These are phyloP conservation scores for Mortierella sp. DNA, from an alignment of 371 early-diverging fungal species.

Conservation along the genomic window DNA sequence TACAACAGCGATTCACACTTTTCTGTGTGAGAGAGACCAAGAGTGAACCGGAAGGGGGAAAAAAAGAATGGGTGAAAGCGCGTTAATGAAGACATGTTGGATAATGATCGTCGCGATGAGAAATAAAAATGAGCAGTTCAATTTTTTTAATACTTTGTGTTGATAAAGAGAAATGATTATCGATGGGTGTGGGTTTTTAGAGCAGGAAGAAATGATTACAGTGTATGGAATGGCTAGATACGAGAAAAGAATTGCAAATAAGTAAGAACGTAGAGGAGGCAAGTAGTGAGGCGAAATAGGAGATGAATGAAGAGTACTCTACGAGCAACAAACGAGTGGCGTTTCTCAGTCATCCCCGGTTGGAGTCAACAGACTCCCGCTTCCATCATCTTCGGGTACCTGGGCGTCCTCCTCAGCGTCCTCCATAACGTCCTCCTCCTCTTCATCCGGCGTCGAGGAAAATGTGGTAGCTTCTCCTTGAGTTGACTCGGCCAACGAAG, in stretches of 20 bases:
- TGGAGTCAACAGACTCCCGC: conserved; percentile 42
- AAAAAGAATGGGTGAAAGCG: no score
- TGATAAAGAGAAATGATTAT: no score
- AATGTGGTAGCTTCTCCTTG: background rate
- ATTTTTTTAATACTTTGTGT: no score
- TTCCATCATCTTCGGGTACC: conserved; percentile 29
- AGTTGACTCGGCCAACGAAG: background rate
- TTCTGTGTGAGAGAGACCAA: no score
- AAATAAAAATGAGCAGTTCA: no score
- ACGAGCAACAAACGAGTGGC: background rate
- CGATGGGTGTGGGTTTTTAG: no score
- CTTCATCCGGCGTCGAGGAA: background rate
- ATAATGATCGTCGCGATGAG: no score
- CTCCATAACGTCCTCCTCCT: background rate
- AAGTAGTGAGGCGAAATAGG: background rate
- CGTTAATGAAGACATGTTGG: no score
- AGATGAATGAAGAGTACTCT: background rate
- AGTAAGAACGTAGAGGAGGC: background rate
- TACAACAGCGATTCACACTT: no score
- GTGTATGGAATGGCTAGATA: background rate
- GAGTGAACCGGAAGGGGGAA: no score
- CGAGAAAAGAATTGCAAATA: background rate
- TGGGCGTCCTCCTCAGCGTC: background rate
- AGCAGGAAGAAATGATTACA: background rate
- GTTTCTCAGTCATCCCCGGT: conserved; percentile 34